These are phyloP conservation scores for Botrytis deweyae DNA, from an alignment of 2,329 filamentous ascomycete species.

Conservation along the genomic window DNA sequence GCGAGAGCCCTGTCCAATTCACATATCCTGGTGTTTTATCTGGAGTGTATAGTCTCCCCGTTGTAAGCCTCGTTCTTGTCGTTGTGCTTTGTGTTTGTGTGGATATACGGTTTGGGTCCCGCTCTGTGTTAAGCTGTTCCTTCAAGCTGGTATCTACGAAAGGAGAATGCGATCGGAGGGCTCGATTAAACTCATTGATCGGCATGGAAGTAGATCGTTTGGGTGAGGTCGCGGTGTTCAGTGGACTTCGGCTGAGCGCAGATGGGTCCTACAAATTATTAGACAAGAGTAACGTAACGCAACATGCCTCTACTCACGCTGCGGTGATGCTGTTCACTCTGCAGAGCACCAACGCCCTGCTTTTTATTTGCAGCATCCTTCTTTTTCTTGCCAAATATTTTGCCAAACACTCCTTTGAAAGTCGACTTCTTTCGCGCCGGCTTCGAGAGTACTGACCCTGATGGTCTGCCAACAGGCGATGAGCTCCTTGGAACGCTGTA, in stretches of 20 bases:
- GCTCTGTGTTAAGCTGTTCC: constrained; percentile 47
- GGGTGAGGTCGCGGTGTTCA: constrained; percentile 42
- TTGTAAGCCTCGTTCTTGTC: constrained; percentile 42
- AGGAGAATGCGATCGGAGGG: constrained; percentile 61
- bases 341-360: constrained; percentile 22
- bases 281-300: constrained; percentile 22
- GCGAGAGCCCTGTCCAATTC: constrained; percentile 56
- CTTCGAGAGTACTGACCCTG: constrained; percentile 39
- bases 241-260: constrained; percentile 39
- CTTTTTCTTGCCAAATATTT: constrained; percentile 55
- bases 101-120: constrained; percentile 50
- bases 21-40: constrained; percentile 43
- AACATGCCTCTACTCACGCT: constrained; percentile 47
- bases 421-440: constrained; percentile 59
- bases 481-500: background rate
- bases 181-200: constrained; percentile 59
- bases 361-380: constrained; percentile 5
- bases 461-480: constrained; percentile 38
- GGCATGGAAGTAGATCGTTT: constrained; percentile 60
- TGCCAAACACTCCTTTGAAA: constrained; percentile 55
- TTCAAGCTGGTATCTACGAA: constrained; percentile 52
- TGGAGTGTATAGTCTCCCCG: constrained; percentile 44
- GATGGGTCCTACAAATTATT: constrained; percentile 42
- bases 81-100: constrained; percentile 41
- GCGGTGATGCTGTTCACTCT: constrained; percentile 43